Evolutionary conservation across 129 eudicot species (phyloP).

Genomic region (Mikania micrantha): DNA sequence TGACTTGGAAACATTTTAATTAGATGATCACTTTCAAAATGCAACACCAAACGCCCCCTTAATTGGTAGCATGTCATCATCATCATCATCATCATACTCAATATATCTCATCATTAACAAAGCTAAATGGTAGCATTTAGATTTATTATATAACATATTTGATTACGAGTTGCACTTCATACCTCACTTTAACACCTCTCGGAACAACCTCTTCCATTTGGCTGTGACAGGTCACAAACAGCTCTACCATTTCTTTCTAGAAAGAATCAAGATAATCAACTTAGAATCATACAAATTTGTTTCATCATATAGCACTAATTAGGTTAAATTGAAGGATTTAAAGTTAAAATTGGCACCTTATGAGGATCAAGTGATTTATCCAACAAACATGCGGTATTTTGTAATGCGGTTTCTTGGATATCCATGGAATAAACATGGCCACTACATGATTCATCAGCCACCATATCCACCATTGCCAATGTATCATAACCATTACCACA

Average conservation of each 20-base stretch:
- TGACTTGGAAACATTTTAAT: not conserved
- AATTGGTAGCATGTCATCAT: not conserved
- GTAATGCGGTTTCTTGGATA: slow-evolving; percentile 64
- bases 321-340: not conserved
- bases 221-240: slow-evolving; percentile 65
- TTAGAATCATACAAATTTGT: not conserved
- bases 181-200: slow-evolving; percentile 55
- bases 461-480: slow-evolving; percentile 64
- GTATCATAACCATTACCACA: slow-evolving; percentile 96
- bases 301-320: not conserved
- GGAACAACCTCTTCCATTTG: slow-evolving; percentile 81
- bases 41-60: not conserved
- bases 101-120: too few species aligned
- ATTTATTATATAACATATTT: not conserved
- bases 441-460: slow-evolving; percentile 38
- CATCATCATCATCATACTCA: too few species aligned
- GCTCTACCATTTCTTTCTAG: slow-evolving; percentile 67
- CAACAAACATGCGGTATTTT: slow-evolving; percentile 55
- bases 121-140: not conserved
- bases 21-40: not conserved
- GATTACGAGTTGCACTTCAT: not conserved
- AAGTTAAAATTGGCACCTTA: slow-evolving; percentile 40
- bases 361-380: slow-evolving; percentile 36
- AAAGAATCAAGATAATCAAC: not conserved
- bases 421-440: slow-evolving; percentile 87